phyloP scores from a whole-genome alignment of 192 early-diverging fungal genomes.

The Backusella tuberculispora region DNA sequence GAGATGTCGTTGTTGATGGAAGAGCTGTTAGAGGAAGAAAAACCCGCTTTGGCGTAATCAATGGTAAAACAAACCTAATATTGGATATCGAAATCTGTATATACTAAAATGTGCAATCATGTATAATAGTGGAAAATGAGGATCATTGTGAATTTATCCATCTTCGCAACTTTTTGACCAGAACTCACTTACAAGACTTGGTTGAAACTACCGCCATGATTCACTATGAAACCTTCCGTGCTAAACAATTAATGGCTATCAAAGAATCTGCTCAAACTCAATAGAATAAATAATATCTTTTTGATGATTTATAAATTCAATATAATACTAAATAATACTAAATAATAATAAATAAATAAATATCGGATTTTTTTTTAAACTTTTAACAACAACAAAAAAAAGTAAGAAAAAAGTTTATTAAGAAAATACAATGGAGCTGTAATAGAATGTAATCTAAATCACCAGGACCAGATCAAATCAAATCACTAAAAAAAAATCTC shows the following conservation, averaged over 20 bases:
- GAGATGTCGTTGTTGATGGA: conserved; percentile 84
- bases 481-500: not conserved
- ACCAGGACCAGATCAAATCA: not conserved
- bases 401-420: not conserved
- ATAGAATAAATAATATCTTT: not conserved
- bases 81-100: not conserved
- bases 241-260: conserved; percentile 61
- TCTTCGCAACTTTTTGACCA: conserved; percentile 86
- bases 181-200: conserved; percentile 92
- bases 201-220: conserved; percentile 90
- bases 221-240: conserved; percentile 96
- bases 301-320: not conserved
- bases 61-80: conserved; percentile 47
- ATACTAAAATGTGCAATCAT: not conserved
- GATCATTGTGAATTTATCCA: conserved; percentile 94
- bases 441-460: not conserved
- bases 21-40: conserved; percentile 88
- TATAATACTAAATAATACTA: not conserved
- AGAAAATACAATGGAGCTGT: not conserved
- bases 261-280: conserved; percentile 54
- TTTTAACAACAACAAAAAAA: not conserved
- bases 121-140: conserved; percentile 84
- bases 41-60: conserved; percentile 91
- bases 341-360: not conserved
- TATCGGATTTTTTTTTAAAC: not conserved